phyloP scores from a whole-genome alignment of 2,329 filamentous ascomycete genomes.

The Apiospora saccharicola region DNA sequence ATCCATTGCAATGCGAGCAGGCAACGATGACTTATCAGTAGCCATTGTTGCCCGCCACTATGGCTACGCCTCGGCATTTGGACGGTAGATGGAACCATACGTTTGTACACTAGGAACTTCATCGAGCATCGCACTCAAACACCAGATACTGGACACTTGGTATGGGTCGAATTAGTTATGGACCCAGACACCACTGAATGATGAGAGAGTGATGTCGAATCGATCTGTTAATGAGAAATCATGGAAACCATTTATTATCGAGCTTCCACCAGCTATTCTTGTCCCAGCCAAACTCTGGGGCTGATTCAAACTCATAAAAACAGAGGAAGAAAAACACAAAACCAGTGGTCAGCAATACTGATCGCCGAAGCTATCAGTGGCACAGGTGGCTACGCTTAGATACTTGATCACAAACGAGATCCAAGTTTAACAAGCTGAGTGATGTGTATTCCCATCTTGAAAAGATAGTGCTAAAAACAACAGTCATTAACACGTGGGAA shows the following conservation, averaged over 20 bases:
- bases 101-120: neutral
- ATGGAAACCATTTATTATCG: neutral
- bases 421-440: neutral
- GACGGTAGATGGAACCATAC: neutral
- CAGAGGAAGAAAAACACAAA: no score
- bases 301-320: neutral
- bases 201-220: neutral
- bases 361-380: no score
- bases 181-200: neutral
- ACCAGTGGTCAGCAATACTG: neutral
- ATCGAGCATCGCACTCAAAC: neutral
- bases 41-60: neutral
- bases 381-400: neutral
- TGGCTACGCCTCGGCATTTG: no score
- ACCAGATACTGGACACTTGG: neutral
- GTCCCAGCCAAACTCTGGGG: no score
- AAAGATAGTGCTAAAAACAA: neutral
- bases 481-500: no score
- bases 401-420: neutral
- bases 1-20: neutral
- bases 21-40: neutral
- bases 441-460: neutral
- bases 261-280: no score
- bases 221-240: neutral
- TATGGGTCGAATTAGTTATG: neutral